Conservation (phyloP, 2,329 filamentous ascomycete genomes). For the Myotisia sp. region DNA sequence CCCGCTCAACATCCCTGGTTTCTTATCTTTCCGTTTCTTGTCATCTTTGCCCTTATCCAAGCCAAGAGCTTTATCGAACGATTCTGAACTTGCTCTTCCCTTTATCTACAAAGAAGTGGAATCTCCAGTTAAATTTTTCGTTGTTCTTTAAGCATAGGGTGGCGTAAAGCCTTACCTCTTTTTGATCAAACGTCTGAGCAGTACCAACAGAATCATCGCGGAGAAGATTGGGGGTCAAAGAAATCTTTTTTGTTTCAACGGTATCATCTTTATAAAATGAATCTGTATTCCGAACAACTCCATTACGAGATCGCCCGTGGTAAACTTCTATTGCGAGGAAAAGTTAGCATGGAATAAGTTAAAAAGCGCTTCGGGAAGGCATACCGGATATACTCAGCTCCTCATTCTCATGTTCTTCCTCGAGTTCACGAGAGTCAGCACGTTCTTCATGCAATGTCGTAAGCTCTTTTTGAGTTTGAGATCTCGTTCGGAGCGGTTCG, state of each 20-base stretch:
- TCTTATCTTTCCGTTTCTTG: constrained; percentile 60
- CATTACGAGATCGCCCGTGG: constrained; percentile 54
- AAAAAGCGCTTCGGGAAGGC: too few relatives aligned
- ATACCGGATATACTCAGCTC: constrained; percentile 1
- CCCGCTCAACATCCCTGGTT: constrained; percentile 57
- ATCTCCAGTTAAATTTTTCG: too few relatives aligned
- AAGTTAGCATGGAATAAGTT: background rate
- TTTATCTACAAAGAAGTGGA: too few relatives aligned
- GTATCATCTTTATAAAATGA: constrained; percentile 96
- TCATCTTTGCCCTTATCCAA: constrained; percentile 56
- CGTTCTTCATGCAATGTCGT: constrained; percentile 11
- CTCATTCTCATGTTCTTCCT: constrained; percentile 1
- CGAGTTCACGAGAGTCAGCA: background rate
- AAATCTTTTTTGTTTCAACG: constrained; percentile 93
- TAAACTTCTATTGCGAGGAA: constrained; percentile 3
- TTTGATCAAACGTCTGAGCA: constrained; percentile 20
- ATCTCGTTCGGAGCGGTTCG: constrained; percentile 32
- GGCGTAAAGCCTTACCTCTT: constrained; percentile 24
- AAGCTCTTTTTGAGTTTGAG: constrained; percentile 24
- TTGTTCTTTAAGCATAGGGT: background rate
- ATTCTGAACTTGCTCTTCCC: constrained; percentile 57
- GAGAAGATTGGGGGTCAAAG: constrained; percentile 79
- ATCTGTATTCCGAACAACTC: constrained; percentile 78
- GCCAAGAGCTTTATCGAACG: constrained; percentile 53
- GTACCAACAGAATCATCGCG: constrained; percentile 52